Base-by-base conservation (phyloP, 2,329 filamentous ascomycete genomes). In the Cercospora citrullina region DNA sequence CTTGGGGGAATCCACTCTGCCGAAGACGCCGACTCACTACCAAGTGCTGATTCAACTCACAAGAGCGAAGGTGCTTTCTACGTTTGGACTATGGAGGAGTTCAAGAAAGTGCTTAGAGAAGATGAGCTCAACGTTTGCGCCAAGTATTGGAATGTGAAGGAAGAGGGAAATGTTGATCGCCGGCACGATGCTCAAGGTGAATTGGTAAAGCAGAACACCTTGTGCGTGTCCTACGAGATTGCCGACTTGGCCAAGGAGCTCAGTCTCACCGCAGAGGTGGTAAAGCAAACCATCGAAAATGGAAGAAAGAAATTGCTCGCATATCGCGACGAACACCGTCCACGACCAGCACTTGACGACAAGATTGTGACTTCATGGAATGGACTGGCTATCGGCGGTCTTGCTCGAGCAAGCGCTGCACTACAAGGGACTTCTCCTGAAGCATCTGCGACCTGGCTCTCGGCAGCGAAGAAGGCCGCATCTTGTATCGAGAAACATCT, bases 41-140 rank as follows among this genome's bases (percentile, higher is more conserved):
- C 91, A 61, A 87, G 87, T 33, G 86, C 86, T n/a, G 88, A 89
- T 1, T 93, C 96, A 74, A 86, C 84, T 4, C 91, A 96, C 64
- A 93, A 94, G 83, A 87, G 91, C 36, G 94, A 98, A 79, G 95
- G 95, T 0, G 94, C 94, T 0, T 98, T 92, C 77, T 97, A 98
- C 75, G 87, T 97, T 3, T 99, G 94, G 94, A 96, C 94, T 0
- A 83, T 90, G 62, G 91, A 93, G 62, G 94, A 98, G 77, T 90
- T 98, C 68, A 89, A 93, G 68, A 86, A 88, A 10, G 87, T 96
- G 2, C 84, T 97, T 1, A 88, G 88, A 2, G 84, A 86, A 3
- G 85, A 89, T 48, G 88, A 91, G 67, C 89, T 89, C 23, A 87
- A 89, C 2, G 87, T 97, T 16, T 89, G 92, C 31, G 92, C 93